Conservation (phyloP, 208 protist genomes). For the Acanthamoeba royreba region DNA sequence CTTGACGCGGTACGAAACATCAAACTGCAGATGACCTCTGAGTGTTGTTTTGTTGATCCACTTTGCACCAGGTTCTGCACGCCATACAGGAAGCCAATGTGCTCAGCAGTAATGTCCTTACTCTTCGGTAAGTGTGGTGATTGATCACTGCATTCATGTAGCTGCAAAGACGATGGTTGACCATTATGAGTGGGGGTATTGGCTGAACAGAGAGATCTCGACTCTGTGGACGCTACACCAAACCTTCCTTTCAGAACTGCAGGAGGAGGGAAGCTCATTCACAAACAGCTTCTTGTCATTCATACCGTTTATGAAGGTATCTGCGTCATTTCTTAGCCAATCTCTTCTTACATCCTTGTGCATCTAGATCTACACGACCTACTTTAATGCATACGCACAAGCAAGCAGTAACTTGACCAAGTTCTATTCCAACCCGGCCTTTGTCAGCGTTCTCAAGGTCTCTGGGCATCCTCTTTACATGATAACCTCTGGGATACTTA, state of each 20-base stretch:
- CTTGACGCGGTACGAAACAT: background rate
- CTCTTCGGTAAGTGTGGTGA: background rate
- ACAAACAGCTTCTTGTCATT: background rate
- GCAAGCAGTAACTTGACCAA: background rate
- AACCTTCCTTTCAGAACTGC: conserved; percentile 4
- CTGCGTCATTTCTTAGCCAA: too few species aligned
- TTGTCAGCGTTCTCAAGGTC: background rate
- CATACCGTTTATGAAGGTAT: conserved; percentile 1
- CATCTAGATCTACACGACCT: background rate
- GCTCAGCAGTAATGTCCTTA: background rate
- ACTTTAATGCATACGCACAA: background rate
- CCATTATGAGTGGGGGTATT: background rate
- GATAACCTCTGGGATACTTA: too few species aligned
- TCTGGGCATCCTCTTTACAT: too few species aligned
- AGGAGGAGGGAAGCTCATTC: background rate
- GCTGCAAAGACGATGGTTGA: background rate
- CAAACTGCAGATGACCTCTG: background rate
- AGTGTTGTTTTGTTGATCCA: background rate
- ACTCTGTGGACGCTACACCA: background rate
- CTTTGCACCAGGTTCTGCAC: background rate
- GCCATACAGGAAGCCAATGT: background rate
- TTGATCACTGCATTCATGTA: too few species aligned
- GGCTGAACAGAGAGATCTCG: background rate
- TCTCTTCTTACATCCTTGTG: background rate
- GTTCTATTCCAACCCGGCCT: background rate